Evolutionary conservation across 2,329 filamentous ascomycete species (phyloP).

Genomic region (Nemania bipapillata): DNA sequence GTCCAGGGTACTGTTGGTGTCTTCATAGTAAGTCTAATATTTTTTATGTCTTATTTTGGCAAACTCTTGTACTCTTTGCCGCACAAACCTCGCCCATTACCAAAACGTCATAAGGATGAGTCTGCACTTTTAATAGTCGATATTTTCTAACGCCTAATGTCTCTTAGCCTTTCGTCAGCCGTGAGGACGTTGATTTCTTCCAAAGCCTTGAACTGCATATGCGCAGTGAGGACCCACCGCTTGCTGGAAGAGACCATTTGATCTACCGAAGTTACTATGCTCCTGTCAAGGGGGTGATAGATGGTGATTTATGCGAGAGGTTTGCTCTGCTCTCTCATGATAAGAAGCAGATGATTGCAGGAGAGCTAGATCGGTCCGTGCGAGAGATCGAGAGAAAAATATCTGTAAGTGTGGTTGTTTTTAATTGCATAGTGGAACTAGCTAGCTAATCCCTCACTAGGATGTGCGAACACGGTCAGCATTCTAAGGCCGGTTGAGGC

Average conservation of each 20-base stretch:
- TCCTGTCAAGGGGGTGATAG: constrained; percentile 94
- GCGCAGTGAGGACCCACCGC: constrained; percentile 83
- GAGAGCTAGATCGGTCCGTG: constrained; percentile 88
- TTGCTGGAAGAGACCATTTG: constrained; percentile 92
- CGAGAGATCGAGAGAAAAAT: constrained; percentile 97
- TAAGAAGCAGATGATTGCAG: constrained; percentile 94
- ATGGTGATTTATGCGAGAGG: constrained; percentile 94
- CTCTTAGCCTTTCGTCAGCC: constrained; percentile 76
- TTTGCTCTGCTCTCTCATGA: constrained; percentile 85
- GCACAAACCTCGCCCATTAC: neutral
- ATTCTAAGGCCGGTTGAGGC: constrained; percentile 56
- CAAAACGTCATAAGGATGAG: neutral
- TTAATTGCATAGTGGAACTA: neutral
- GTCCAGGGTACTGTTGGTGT: constrained; percentile 94
- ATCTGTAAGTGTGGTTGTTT: constrained; percentile 62
- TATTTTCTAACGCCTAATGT: neutral
- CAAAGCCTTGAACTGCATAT: constrained; percentile 91
- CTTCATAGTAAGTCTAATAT: constrained; percentile 64
- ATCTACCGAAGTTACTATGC: constrained; percentile 97
- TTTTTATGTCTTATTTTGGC: neutral
- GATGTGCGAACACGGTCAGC: constrained; percentile 69
- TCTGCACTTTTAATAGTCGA: neutral
- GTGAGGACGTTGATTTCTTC: constrained; percentile 98
- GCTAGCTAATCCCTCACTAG: constrained; percentile 51
- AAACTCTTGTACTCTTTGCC: neutral